A percentile compares a stretch with the other conserved stretches of the same genome.
phyloP scores from a whole-genome alignment of 2,329 filamentous ascomycete species.

The Diaporthe vexans region DNA sequence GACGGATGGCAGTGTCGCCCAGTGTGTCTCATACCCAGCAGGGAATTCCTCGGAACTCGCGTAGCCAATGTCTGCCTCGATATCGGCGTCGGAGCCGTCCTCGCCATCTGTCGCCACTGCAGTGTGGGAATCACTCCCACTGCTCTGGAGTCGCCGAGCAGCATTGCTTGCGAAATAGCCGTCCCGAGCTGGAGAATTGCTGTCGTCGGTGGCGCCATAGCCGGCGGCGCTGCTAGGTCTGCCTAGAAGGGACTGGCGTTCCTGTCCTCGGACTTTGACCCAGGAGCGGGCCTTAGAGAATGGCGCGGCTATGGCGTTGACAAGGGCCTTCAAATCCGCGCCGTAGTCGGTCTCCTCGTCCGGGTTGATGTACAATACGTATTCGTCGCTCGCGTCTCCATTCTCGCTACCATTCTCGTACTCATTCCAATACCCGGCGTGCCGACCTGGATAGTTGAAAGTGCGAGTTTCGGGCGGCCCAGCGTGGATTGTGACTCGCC shows the following conservation, averaged over 20 bases:
- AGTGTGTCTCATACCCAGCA: slow-evolving; percentile 67
- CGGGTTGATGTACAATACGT: slow-evolving; percentile 82
- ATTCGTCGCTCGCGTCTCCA: slow-evolving; percentile 71
- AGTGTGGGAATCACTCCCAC: slow-evolving; percentile 42
- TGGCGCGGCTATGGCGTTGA: slow-evolving; percentile 63
- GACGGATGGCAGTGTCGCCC: slow-evolving; percentile 66
- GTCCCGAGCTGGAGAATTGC: slow-evolving; percentile 30
- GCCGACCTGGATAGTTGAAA: slow-evolving; percentile 32
- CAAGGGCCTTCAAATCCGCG: slow-evolving; percentile 73
- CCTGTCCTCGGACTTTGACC: slow-evolving; percentile 54
- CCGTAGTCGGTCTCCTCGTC: slow-evolving; percentile 66
- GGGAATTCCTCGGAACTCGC: slow-evolving; percentile 67
- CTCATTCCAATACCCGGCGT: slow-evolving; percentile 82
- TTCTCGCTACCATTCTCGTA: slow-evolving; percentile 85
- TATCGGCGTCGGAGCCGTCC: slow-evolving; percentile 52
- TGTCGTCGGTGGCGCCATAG: slow-evolving; percentile 46
- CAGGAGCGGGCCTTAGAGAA: slow-evolving; percentile 66
- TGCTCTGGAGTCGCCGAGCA: slow-evolving; percentile 50
- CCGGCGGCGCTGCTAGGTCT: slow-evolving; percentile 43
- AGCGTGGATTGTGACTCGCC: slow-evolving; percentile 42
- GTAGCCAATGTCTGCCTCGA: slow-evolving; percentile 50
- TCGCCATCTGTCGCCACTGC: slow-evolving; percentile 58
- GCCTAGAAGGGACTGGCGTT: slow-evolving; percentile 46
- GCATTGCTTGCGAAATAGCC: slow-evolving; percentile 47
- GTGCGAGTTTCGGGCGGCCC: slow-evolving; percentile 42